A percentile compares a stretch with the other conserved stretches of the same genome.
Conservation (phyloP, 345 rosid genomes). For the Euphorbia lathyris region DNA sequence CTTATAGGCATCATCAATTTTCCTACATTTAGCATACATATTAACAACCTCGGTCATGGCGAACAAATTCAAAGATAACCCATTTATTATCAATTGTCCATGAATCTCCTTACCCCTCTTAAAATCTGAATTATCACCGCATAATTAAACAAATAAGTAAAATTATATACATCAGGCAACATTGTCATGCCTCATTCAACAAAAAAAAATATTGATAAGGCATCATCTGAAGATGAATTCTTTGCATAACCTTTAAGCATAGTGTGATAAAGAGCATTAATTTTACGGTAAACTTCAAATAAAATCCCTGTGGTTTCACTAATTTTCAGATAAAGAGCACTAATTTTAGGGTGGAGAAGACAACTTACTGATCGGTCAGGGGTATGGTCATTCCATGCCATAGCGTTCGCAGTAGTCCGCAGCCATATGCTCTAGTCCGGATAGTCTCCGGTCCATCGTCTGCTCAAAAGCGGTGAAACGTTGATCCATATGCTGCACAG, state of each 20-base stretch:
- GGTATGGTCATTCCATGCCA: too few relatives aligned
- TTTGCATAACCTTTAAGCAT: slow-evolving; percentile 78
- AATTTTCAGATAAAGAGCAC: too few relatives aligned
- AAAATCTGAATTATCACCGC: slow-evolving; percentile 53
- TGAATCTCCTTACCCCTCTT: slow-evolving; percentile 68
- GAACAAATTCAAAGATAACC: slow-evolving; percentile 52
- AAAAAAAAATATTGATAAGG: slow-evolving; percentile 48
- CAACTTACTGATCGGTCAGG: too few relatives aligned
- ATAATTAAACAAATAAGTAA: slow-evolving; percentile 67
- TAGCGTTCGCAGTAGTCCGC: too few relatives aligned
- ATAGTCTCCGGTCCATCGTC: too few relatives aligned
- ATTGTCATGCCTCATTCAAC: slow-evolving; percentile 53
- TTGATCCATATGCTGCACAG: too few relatives aligned
- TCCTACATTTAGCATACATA: slow-evolving; percentile 65
- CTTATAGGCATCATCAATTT: slow-evolving; percentile 56
- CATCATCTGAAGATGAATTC: slow-evolving; percentile 43
- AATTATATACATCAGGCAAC: slow-evolving; percentile 70
- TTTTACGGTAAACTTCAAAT: too few relatives aligned
- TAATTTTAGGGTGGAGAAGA: too few relatives aligned
- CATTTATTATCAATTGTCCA: slow-evolving; percentile 60
- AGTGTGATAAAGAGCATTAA: slow-evolving; percentile 68
- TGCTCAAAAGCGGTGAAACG: too few relatives aligned
- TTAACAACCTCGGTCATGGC: slow-evolving; percentile 72
- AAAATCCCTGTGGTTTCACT: too few relatives aligned
- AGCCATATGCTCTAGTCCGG: too few relatives aligned